phyloP scores from a whole-genome alignment of 768 basidiomycete species.

The Coprinopsis sp. region DNA sequence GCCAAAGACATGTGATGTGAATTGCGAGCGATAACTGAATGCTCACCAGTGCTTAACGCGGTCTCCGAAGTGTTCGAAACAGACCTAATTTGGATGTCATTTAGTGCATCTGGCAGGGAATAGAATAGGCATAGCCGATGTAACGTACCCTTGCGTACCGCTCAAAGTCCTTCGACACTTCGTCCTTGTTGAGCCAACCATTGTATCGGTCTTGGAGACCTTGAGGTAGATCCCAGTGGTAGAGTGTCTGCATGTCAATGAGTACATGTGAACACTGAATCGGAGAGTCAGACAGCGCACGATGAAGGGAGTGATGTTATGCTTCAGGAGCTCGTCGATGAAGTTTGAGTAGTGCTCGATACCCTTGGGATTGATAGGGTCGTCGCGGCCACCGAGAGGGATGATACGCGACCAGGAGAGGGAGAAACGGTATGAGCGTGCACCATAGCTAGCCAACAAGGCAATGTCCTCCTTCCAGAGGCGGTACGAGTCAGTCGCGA shows the following conservation, averaged over 20 bases:
- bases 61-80: conserved; percentile 72
- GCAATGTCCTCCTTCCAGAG: conserved; percentile 65
- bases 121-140: conserved; percentile 1
- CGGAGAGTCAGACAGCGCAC: conserved; percentile 31
- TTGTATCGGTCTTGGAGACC: conserved; percentile 68
- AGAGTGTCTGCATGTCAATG: conserved; percentile 46
- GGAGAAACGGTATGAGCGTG: conserved; percentile 73
- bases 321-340: conserved; percentile 60
- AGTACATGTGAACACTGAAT: not conserved
- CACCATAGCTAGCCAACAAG: conserved; percentile 58
- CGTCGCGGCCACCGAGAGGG: conserved; percentile 66
- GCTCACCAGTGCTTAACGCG: conserved; percentile 68
- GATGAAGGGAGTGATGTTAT: conserved; percentile 65
- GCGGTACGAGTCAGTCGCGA: conserved; percentile 67
- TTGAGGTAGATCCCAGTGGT: conserved; percentile 80
- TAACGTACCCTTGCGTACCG: conserved; percentile 50
- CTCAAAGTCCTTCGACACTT: conserved; percentile 62
- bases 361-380: conserved; percentile 67
- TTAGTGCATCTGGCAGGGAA: not conserved
- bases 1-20: not conserved
- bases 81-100: conserved; percentile 37
- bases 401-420: conserved; percentile 75
- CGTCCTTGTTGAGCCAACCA: conserved; percentile 71
- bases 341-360: conserved; percentile 66
- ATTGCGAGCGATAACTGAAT: conserved; percentile 3